These are phyloP conservation scores for Chlorella sorokiniana DNA, from an alignment of 139 green algal genomes.

Conservation along the genomic window DNA sequence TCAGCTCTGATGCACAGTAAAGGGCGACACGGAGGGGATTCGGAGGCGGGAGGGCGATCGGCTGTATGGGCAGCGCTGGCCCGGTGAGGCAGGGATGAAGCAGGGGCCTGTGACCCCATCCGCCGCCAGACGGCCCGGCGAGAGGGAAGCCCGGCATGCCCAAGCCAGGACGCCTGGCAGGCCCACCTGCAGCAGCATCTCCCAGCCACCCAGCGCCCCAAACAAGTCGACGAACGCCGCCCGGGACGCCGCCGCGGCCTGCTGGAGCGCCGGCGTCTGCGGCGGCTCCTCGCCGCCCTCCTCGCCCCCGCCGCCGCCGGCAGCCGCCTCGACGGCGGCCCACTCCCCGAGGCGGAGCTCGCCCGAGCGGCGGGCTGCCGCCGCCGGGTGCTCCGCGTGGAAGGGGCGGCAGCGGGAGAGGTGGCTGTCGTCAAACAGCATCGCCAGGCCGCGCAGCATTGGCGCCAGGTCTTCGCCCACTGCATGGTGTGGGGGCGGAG, in stretches of 20 bases:
- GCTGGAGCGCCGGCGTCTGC: background rate
- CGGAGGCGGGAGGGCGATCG: too few relatives aligned
- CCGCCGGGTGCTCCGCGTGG: background rate
- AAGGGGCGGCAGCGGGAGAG: background rate
- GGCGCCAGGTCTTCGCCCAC: conserved; percentile 2
- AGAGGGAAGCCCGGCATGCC: too few relatives aligned
- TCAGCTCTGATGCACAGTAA: too few relatives aligned
- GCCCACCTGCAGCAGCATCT: conserved; percentile 12
- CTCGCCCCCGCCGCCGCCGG: background rate
- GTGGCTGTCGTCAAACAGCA: background rate
- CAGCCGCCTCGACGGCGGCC: background rate
- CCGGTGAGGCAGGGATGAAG: too few relatives aligned
- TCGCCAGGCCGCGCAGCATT: background rate
- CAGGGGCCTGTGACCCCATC: too few relatives aligned
- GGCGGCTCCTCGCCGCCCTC: background rate
- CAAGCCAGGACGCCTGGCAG: background rate
- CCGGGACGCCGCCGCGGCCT: background rate
- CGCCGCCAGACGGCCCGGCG: too few relatives aligned
- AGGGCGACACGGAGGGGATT: too few relatives aligned
- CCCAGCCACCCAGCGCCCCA: background rate
- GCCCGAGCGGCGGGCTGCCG: background rate
- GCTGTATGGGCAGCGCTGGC: too few relatives aligned
- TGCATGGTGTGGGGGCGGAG: background rate
- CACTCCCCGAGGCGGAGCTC: background rate
- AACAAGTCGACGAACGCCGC: background rate